Base-by-base conservation (phyloP, 2,329 filamentous ascomycete species). In the Penicillium thymicola region DNA sequence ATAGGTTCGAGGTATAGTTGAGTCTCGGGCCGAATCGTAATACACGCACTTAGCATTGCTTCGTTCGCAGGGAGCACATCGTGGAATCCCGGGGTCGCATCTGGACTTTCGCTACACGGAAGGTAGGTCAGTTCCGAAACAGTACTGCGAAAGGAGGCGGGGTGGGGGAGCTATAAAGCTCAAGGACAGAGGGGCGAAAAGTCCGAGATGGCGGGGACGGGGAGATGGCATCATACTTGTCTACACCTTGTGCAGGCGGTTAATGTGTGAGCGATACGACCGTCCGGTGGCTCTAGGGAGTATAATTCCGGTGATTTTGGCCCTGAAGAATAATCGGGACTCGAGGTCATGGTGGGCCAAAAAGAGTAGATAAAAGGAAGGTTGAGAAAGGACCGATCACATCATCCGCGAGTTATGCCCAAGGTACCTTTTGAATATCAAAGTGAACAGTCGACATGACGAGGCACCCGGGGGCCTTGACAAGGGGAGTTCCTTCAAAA, bases 21-120 rank as follows among this genome's bases (percentile, higher is more conserved):
- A 86, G 60, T 89, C 89, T 73, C 92, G 94, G 50, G 89, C 82
- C 30, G 92, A 91, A 75, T 99, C 94, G 73, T 89, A 96, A 78
- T 97, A 99, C 71, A 97, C 93, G 82, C 94, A 99, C 59, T 86
- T 84, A 30, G 92, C 91, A 68, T 92, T 92, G 61, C 90, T 92
- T 65, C 93, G 85, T 76, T 97, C 92, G 78, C 94, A 99, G 23
- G 93, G 92, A 18, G 90, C 84, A 75, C 94, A 99, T 69, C 89
- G 89, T 40, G 94, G 94, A 23, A 99, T 84, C 14, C 89, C 90
- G 4, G 94, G 90, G 76, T 97, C 94, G 79, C 94, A 99, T 80
- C 92, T 84, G 37, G 93, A 97, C 81, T 99, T 99, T 68, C 93
- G 87, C 92, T 96, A 70, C 57, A 55, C 38, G 53, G 53, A 44